These are phyloP conservation scores for Aspergillus sp. DNA, from an alignment of 2,329 filamentous ascomycete species.

Conservation along the genomic window DNA sequence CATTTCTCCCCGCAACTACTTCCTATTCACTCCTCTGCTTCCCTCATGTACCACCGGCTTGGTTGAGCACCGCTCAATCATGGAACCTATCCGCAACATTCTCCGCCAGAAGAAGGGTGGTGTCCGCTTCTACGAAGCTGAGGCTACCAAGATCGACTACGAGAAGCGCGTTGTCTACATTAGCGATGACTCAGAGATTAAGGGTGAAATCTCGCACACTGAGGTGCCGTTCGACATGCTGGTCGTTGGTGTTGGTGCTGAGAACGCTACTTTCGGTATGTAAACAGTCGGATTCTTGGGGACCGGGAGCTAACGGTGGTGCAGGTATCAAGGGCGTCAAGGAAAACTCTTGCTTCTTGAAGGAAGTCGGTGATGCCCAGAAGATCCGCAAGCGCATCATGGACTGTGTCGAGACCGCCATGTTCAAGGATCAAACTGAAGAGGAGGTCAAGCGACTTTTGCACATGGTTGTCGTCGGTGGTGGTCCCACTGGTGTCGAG, in stretches of 20 bases:
- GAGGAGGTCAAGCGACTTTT: slow-evolving; percentile 90
- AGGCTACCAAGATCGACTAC: slow-evolving; percentile 90
- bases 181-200: slow-evolving; percentile 86
- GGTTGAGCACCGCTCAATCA: slow-evolving; percentile 98
- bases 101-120: slow-evolving; percentile 87
- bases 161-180: slow-evolving; percentile 83
- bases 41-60: slow-evolving; percentile 96
- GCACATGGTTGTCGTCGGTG: slow-evolving; percentile 94
- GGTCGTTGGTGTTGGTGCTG: slow-evolving; percentile 91
- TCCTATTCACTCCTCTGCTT: slow-evolving; percentile 95
- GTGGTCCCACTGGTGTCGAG: slow-evolving; percentile 93
- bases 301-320: neutral
- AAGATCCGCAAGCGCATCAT: slow-evolving; percentile 97
- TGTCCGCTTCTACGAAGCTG: slow-evolving; percentile 96
- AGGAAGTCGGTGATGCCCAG: slow-evolving; percentile 96
- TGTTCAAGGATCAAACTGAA: slow-evolving; percentile 87
- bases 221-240: slow-evolving; percentile 98
- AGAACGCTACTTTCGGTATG: slow-evolving; percentile 92
- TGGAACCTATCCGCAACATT: slow-evolving; percentile 97
- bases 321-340: slow-evolving; percentile 79
- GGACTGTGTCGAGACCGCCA: slow-evolving; percentile 98
- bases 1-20: slow-evolving; percentile 97
- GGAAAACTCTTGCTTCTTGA: slow-evolving; percentile 95
- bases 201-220: slow-evolving; percentile 71
- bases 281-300: slow-evolving; percentile 1